Base-by-base conservation (phyloP, 306 rosid species). In the Senna tora region DNA sequence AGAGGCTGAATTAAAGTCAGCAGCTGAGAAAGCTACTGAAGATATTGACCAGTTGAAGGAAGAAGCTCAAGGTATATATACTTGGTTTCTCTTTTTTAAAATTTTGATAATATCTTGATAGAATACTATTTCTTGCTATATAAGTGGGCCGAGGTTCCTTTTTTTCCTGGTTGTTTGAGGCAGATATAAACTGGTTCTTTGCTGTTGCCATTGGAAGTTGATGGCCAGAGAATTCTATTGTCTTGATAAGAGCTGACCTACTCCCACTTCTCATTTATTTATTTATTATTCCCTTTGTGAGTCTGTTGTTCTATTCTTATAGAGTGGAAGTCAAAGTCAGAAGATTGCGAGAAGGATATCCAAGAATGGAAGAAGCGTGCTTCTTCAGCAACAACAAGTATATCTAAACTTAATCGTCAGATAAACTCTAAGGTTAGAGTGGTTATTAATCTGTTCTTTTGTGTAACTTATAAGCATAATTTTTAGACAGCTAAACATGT, bases 291-390 rank as follows among this genome's bases (percentile, higher is more conserved):
- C 10, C 65, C 57, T 7, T 12, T 53, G 25, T 39, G 39, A 20
- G 50, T 71, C 55, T 85, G 25, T 38, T 17, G 30, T 42, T 19
- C 53, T 67, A 38, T 63, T 53, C 51, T 10, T 71, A 58, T 73
- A 95, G 99, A 87, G 69, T 95, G 93, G 99, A 95, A 88, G 82
- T 88, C 88, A n/a, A 92, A 81, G 88, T 84, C 90, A 72, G 99
- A 95, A 55, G 96, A 75, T 20, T 88, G 96, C 75, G 99, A 95
- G 79, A 89, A 88, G 85, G 97, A 91, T 34, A 95, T 95, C 81
- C 97, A 88, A 59, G 99, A 95, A 49, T 95, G 99, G 97, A 89
- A 87, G 86, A 95, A 95, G 81, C 81, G 75, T 74, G 85, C 89
- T 85, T 95, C 99, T 71, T 72, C 87, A 34, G 88, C 93, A 70